Evolutionary conservation across 139 green algal species (phyloP).

Genomic region (Tetraselmis striata): DNA sequence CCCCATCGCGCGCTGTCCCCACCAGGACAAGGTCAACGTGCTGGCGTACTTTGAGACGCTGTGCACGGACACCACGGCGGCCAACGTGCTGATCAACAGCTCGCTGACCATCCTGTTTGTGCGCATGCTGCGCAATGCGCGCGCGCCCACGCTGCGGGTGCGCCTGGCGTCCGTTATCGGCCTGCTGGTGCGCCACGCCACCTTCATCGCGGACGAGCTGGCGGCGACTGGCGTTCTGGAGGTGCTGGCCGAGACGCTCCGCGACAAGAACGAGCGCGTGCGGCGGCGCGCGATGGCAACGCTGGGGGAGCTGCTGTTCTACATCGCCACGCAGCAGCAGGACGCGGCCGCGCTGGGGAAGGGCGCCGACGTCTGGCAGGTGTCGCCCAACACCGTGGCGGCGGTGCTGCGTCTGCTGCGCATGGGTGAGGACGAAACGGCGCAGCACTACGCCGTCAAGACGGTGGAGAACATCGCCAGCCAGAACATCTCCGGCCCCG

Average conservation of each 20-base stretch:
- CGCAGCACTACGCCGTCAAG: constrained; percentile 89
- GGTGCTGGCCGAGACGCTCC: constrained; percentile 63
- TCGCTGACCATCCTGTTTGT: constrained; percentile 74
- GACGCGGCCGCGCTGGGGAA: constrained; percentile 19
- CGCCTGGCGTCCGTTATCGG: constrained; percentile 45
- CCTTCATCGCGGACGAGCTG: constrained; percentile 71
- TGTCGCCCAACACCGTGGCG: constrained; percentile 18
- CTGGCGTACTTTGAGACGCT: constrained; percentile 88
- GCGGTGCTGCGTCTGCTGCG: constrained; percentile 53
- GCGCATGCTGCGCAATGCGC: constrained; percentile 34
- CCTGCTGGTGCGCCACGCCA: constrained; percentile 84
- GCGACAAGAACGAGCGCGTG: constrained; percentile 66
- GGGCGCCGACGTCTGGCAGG: constrained; percentile 17
- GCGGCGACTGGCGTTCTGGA: constrained; percentile 52
- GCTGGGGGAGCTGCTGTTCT: constrained; percentile 92
- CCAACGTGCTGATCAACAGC: constrained; percentile 85
- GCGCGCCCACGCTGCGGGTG: constrained; percentile 53
- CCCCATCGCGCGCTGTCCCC: not conserved
- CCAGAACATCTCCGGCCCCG: not conserved
- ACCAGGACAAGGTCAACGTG: constrained; percentile 66
- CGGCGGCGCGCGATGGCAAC: constrained; percentile 72
- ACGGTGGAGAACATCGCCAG: constrained; percentile 85
- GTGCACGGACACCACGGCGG: constrained; percentile 56
- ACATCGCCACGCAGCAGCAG: constrained; percentile 82
- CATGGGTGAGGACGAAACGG: constrained; percentile 71